Evolutionary conservation across 805 yeast genomes (phyloP).

Genomic region (Peterozyma xylosa): DNA sequence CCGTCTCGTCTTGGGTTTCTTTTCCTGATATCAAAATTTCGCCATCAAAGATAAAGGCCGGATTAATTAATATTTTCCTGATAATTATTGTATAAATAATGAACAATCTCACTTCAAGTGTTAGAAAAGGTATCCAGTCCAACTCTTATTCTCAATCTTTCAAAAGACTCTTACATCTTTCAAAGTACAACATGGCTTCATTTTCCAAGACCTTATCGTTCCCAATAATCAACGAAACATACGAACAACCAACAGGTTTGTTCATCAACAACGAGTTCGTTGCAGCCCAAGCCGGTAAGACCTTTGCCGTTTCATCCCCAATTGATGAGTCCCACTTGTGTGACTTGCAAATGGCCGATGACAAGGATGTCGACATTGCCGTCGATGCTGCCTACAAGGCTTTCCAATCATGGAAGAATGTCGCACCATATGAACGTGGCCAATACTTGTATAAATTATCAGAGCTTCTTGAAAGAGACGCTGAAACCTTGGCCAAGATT

Average conservation of each 20-base stretch:
- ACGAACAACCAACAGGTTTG: slow-evolving; percentile 54
- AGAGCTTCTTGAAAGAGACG: slow-evolving; percentile 56
- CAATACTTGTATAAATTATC: slow-evolving; percentile 52
- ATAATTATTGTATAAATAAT: too few species aligned
- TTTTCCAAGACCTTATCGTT: slow-evolving; percentile 22
- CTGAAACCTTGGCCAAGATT: slow-evolving; percentile 57
- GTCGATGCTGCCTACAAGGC: slow-evolving; percentile 63
- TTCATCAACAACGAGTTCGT: slow-evolving; percentile 55
- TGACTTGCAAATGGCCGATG: slow-evolving; percentile 45
- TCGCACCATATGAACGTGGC: slow-evolving; percentile 52
- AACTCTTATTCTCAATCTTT: too few species aligned
- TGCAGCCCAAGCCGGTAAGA: slow-evolving; percentile 37
- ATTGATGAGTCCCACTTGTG: slow-evolving; percentile 44
- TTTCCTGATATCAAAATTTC: too few species aligned
- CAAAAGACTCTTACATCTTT: too few species aligned
- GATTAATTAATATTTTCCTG: too few species aligned
- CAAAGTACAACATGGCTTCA: slow-evolving; percentile 2
- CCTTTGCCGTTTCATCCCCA: slow-evolving; percentile 45
- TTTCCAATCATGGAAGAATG: slow-evolving; percentile 51
- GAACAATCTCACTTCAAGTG: too few species aligned
- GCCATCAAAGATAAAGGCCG: too few species aligned
- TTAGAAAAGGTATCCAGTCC: too few species aligned
- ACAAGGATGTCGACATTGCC: slow-evolving; percentile 61
- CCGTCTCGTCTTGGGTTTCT: too few species aligned
- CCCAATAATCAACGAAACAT: slow-evolving; percentile 27